Evolutionary conservation across 2,329 filamentous ascomycete species (phyloP).

Genomic region (Diplodia seriata): DNA sequence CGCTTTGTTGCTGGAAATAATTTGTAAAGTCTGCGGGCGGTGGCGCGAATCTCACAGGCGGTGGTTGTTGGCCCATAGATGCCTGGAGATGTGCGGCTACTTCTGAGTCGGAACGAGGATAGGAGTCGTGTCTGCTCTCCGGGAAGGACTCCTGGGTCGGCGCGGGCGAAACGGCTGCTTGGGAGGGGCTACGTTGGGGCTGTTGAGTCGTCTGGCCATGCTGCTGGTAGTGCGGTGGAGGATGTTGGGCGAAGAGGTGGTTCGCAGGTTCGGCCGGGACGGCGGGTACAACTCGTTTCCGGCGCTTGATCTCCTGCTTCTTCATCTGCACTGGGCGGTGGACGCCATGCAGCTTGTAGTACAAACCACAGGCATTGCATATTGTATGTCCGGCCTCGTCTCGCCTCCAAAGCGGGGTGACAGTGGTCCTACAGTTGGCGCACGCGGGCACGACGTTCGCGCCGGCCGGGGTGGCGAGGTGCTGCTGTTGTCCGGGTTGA

Average conservation of each 20-base stretch:
- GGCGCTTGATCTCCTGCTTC: slow-evolving; percentile 93
- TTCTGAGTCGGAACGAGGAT: slow-evolving; percentile 27
- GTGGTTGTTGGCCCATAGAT: slow-evolving; percentile 13
- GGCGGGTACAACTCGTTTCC: slow-evolving; percentile 80
- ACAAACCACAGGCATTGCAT: slow-evolving; percentile 89
- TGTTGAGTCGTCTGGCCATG: slow-evolving; percentile 12
- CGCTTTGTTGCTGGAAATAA: slow-evolving; percentile 23
- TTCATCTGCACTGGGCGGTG: slow-evolving; percentile 98
- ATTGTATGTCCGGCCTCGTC: slow-evolving; percentile 96
- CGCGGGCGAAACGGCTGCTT: slow-evolving; percentile 21
- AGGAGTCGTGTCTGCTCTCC: slow-evolving; percentile 19
- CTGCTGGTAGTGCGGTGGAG: slow-evolving; percentile 26
- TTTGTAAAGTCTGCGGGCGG: slow-evolving; percentile 30
- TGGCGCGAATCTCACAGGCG: slow-evolving; percentile 21
- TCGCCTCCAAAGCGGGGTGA: slow-evolving; percentile 93
- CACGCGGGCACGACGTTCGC: slow-evolving; percentile 82
- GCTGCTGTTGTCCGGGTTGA: slow-evolving; percentile 36
- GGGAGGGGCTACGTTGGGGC: slow-evolving; percentile 24
- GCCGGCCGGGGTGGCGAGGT: slow-evolving; percentile 43
- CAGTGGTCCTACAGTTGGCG: slow-evolving; percentile 95
- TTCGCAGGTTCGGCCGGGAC: slow-evolving; percentile 45
- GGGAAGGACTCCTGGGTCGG: slow-evolving; percentile 27
- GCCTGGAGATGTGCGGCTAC: slow-evolving; percentile 31
- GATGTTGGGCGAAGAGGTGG: slow-evolving; percentile 31
- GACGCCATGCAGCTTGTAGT: slow-evolving; percentile 93